Conservation (phyloP, 257 asterid species). For the Thymus mandschuricus region DNA sequence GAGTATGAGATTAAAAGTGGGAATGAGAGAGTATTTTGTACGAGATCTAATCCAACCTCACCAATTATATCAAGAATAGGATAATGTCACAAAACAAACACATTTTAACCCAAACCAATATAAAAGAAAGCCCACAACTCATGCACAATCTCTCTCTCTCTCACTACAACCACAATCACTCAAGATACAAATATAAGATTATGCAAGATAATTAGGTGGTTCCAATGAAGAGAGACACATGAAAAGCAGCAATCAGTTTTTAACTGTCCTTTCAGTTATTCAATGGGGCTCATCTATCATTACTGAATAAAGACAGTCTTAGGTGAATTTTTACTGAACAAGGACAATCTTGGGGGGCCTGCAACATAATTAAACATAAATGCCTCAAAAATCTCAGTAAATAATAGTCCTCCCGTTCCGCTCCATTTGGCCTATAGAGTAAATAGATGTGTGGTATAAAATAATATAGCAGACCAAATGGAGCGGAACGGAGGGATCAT, state of each 20-base stretch:
- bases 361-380: constrained; percentile 23
- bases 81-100: neutral
- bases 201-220: constrained; percentile 16
- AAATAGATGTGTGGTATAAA: too few species aligned
- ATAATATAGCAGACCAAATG: too few species aligned
- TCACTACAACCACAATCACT: neutral
- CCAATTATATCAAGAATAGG: constrained; percentile 17
- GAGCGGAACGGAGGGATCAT: too few species aligned
- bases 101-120: constrained; percentile 12
- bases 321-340: neutral
- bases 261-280: neutral
- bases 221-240: neutral
- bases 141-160: neutral
- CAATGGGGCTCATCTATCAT: constrained; percentile 8
- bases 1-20: too few species aligned
- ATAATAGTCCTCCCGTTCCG: neutral
- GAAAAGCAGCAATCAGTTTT: neutral
- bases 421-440: too few species aligned
- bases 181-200: constrained; percentile 15
- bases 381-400: neutral
- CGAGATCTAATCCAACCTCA: neutral
- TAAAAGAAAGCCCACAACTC: neutral
- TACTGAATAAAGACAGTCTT: too few species aligned
- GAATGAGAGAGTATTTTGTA: too few species aligned
- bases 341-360: constrained; percentile 29